Percentiles rank a stretch among this genome's conserved stretches.
phyloP scores from a whole-genome alignment of 139 green algal species.

The Axilococcus clingmanii region DNA sequence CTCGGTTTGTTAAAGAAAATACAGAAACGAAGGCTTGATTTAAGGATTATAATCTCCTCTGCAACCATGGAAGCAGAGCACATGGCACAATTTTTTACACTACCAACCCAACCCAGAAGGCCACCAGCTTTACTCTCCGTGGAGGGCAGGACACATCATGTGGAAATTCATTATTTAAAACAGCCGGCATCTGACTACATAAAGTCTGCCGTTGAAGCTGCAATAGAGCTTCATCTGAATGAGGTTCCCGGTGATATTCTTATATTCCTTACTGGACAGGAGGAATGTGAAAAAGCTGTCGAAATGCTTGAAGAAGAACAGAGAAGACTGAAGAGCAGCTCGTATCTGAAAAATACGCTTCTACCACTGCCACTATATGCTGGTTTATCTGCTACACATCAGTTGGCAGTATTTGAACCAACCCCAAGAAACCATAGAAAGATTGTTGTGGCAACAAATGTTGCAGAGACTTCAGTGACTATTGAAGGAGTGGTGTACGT shows the following conservation, averaged over 20 bases:
- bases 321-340: constrained; percentile 2
- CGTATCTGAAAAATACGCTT: constrained; percentile 9
- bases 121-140: constrained; percentile 62
- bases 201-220: constrained; percentile 52
- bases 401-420: constrained; percentile 54
- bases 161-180: constrained; percentile 78
- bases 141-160: constrained; percentile 56
- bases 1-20: constrained; percentile 87
- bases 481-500: constrained; percentile 80
- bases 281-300: constrained; percentile 54
- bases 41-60: constrained; percentile 78
- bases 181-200: constrained; percentile 62
- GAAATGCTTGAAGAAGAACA: constrained; percentile 59
- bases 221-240: constrained; percentile 56
- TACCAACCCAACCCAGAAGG: constrained; percentile 78
- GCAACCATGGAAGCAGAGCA: constrained; percentile 77
- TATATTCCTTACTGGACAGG: constrained; percentile 80
- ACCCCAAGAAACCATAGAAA: constrained; percentile 62
- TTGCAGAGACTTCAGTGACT: constrained; percentile 81
- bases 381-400: constrained; percentile 58
- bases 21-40: constrained; percentile 61
- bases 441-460: constrained; percentile 82
- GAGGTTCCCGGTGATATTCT: constrained; percentile 81
- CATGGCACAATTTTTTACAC: constrained; percentile 61
- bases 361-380: constrained; percentile 59